A percentile compares a stretch with the other conserved stretches of the same genome.
These are phyloP conservation scores for Austroboletus niveus DNA, from an alignment of 1,284 basidiomycete genomes.

Conservation along the genomic window DNA sequence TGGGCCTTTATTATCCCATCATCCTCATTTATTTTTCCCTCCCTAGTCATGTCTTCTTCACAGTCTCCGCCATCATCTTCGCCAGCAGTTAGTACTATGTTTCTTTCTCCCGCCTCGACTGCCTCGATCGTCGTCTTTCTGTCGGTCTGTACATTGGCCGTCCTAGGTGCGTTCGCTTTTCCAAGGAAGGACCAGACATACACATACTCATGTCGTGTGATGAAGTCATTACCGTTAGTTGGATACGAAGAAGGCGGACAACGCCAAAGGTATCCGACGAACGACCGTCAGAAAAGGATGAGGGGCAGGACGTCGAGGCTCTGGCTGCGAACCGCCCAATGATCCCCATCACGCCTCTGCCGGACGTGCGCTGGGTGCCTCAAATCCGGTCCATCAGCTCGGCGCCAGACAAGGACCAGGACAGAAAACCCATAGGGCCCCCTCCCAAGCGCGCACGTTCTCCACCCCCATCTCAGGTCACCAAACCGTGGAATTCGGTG, in stretches of 20 bases:
- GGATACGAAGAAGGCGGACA: slow-evolving; percentile 10
- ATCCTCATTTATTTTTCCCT: neutral
- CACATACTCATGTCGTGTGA: neutral
- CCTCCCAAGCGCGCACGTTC: slow-evolving; percentile 22
- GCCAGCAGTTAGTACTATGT: neutral
- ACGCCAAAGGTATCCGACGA: slow-evolving; percentile 1
- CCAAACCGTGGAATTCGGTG: slow-evolving; percentile 5
- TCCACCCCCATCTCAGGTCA: slow-evolving; percentile 13
- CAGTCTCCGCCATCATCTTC: neutral
- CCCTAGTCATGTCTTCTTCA: neutral
- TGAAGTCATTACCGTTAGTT: slow-evolving; percentile 11
- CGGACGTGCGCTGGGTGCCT: slow-evolving; percentile 41
- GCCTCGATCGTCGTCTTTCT: slow-evolving; percentile 10
- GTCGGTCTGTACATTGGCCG: slow-evolving; percentile 15
- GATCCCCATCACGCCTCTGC: slow-evolving; percentile 23
- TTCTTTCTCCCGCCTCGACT: slow-evolving; percentile 4
- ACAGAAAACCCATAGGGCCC: slow-evolving; percentile 1
- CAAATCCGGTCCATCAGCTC: slow-evolving; percentile 36
- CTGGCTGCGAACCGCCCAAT: slow-evolving; percentile 11
- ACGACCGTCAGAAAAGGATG: slow-evolving; percentile 3
- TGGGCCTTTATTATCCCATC: slow-evolving; percentile 4
- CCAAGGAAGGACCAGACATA: neutral
- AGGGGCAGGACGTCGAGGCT: slow-evolving; percentile 20
- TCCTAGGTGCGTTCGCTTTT: slow-evolving; percentile 19
- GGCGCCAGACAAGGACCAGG: neutral